These are phyloP conservation scores for Petunia secreta DNA, from an alignment of 257 asterid species.

Conservation along the genomic window DNA sequence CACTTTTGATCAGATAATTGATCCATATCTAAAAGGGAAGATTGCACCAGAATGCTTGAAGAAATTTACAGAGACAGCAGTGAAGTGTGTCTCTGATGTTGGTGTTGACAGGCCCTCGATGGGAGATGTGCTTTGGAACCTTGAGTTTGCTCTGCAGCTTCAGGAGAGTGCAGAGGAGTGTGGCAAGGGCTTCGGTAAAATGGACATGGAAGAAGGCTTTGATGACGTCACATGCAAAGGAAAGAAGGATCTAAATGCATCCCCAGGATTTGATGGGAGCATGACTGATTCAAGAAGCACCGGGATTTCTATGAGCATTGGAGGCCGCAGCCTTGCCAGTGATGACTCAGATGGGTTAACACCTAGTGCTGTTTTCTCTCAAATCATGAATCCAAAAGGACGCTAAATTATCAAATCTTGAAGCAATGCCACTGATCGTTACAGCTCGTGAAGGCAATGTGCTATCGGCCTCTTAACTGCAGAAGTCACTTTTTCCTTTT, in stretches of 20 bases:
- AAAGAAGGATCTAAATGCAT: constrained; percentile 60
- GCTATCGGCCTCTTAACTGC: constrained; percentile 26
- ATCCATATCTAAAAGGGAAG: constrained; percentile 89
- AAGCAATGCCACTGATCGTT: constrained; percentile 1
- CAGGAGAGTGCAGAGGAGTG: constrained; percentile 95
- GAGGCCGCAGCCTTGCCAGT: constrained; percentile 87
- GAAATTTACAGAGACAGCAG: constrained; percentile 85
- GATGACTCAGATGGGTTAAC: constrained; percentile 88
- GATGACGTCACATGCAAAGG: constrained; percentile 56
- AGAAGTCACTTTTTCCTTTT: constrained; percentile 3
- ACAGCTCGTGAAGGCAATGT: constrained; percentile 14
- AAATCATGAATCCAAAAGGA: constrained; percentile 91
- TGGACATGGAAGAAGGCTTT: constrained; percentile 43
- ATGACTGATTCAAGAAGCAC: constrained; percentile 74
- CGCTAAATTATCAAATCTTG: constrained; percentile 43
- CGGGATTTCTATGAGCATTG: constrained; percentile 87
- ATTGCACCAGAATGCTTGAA: constrained; percentile 89
- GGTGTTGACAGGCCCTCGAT: constrained; percentile 87
- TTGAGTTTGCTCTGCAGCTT: constrained; percentile 86
- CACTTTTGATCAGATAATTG: constrained; percentile 67
- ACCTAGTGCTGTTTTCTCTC: constrained; percentile 96
- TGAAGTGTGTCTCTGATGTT: constrained; percentile 79
- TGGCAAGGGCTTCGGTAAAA: constrained; percentile 58
- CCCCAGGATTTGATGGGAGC: constrained; percentile 61
- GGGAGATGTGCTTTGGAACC: constrained; percentile 97